Conservation (phyloP, 768 basidiomycete genomes). For the Podaxis pistillaris region DNA sequence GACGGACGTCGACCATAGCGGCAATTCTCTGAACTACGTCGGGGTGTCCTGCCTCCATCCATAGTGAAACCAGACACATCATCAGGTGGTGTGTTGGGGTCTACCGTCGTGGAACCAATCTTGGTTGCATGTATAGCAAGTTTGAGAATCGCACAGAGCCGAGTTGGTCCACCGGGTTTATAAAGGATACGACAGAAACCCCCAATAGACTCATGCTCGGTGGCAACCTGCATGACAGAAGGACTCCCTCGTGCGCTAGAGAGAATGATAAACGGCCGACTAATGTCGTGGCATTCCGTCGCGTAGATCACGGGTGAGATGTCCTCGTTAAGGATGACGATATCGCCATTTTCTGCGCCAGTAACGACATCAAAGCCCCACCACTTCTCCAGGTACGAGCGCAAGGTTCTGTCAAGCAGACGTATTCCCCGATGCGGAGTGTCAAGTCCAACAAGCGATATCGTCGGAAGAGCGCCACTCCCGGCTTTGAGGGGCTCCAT, state of each 20-base stretch:
- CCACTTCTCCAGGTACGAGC: conserved; percentile 67
- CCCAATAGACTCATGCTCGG: conserved; percentile 74
- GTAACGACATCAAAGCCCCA: conserved; percentile 65
- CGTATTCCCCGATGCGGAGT: conserved; percentile 59
- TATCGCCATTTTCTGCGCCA: conserved; percentile 53
- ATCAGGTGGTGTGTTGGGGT: background rate
- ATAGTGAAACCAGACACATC: background rate
- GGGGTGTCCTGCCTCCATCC: conserved; percentile 14
- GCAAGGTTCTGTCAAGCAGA: conserved; percentile 61
- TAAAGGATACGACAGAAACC: conserved; percentile 87
- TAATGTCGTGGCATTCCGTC: conserved; percentile 52
- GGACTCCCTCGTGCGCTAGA: conserved; percentile 70
- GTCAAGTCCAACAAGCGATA: conserved; percentile 77
- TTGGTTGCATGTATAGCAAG: conserved; percentile 57
- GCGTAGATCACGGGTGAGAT: conserved; percentile 53
- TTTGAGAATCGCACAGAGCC: conserved; percentile 64
- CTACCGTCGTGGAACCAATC: conserved; percentile 29
- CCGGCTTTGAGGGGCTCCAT: conserved; percentile 48
- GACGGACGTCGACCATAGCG: conserved; percentile 40
- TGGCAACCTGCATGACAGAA: conserved; percentile 56
- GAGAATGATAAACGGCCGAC: conserved; percentile 72
- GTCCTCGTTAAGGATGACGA: conserved; percentile 83
- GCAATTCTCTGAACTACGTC: conserved; percentile 47
- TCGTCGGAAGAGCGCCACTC: conserved; percentile 41
- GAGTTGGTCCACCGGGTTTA: conserved; percentile 86